phyloP scores from a whole-genome alignment of 192 early-diverging fungal species.

The Coemansia biformis region DNA sequence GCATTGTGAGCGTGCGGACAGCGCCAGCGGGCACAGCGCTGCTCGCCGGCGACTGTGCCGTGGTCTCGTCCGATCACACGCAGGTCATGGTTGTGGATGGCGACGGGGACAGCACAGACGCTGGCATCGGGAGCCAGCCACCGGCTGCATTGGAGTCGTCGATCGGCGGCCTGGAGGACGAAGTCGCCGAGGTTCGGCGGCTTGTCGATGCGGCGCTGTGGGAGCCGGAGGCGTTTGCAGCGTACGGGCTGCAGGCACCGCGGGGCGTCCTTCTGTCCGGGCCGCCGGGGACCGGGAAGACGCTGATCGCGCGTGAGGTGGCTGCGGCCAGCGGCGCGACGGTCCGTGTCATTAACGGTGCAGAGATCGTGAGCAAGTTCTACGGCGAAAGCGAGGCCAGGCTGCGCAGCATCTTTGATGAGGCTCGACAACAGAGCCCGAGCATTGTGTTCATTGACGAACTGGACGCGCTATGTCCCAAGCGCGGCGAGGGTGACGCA shows the following conservation, averaged over 20 bases:
- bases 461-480: constrained; percentile 87
- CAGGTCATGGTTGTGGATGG: background rate
- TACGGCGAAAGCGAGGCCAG: constrained; percentile 90
- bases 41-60: constrained; percentile 3
- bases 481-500: constrained; percentile 77
- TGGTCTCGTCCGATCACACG: constrained; percentile 1
- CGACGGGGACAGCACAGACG: background rate
- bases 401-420: constrained; percentile 70
- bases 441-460: constrained; percentile 93
- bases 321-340: constrained; percentile 67
- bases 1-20: constrained; percentile 5
- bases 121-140: background rate
- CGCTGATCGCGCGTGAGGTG: constrained; percentile 84
- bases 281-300: constrained; percentile 95
- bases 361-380: constrained; percentile 84
- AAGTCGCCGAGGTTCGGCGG: constrained; percentile 70
- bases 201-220: constrained; percentile 77
- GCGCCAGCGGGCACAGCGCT: background rate
- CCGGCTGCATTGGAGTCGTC: background rate
- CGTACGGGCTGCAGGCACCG: constrained; percentile 81
- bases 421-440: constrained; percentile 65
- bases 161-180: constrained; percentile 76
- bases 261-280: constrained; percentile 86
- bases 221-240: constrained; percentile 64
- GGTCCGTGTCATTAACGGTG: constrained; percentile 83